Conservation (phyloP, 2,329 filamentous ascomycete species). For the Apiospora marii region DNA sequence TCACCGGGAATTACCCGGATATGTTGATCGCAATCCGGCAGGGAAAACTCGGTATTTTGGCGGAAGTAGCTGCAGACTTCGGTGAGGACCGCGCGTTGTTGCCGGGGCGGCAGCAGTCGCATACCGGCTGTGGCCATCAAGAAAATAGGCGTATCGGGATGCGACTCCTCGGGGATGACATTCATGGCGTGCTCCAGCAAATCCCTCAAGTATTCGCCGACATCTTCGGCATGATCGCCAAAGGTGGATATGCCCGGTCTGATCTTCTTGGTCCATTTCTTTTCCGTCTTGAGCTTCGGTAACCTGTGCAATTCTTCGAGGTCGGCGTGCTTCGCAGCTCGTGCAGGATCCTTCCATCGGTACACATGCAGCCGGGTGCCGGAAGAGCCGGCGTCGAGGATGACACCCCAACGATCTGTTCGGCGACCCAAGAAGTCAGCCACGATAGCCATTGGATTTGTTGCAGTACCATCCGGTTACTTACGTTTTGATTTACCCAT, state of each 20-base stretch:
- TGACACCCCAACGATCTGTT: slow-evolving; percentile 82
- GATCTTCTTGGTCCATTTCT: slow-evolving; percentile 92
- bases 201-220: slow-evolving; percentile 84
- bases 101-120: slow-evolving; percentile 77
- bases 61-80: slow-evolving; percentile 86
- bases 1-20: slow-evolving; percentile 95
- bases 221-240: slow-evolving; percentile 74
- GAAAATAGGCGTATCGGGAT: slow-evolving; percentile 89
- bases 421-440: not conserved
- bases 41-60: slow-evolving; percentile 77
- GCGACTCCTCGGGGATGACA: slow-evolving; percentile 77
- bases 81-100: slow-evolving; percentile 76
- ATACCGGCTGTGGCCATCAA: slow-evolving; percentile 96
- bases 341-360: slow-evolving; percentile 82
- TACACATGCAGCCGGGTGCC: slow-evolving; percentile 96
- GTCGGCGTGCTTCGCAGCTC: slow-evolving; percentile 68
- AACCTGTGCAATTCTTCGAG: slow-evolving; percentile 70
- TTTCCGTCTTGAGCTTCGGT: slow-evolving; percentile 83
- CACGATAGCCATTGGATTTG: not conserved
- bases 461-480: not conserved
- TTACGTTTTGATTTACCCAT: slow-evolving; percentile 22
- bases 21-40: slow-evolving; percentile 89
- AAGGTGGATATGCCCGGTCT: slow-evolving; percentile 93
- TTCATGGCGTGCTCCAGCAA: slow-evolving; percentile 84
- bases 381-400: slow-evolving; percentile 97